Base-by-base conservation (phyloP, 176 grass and related monocot species). In the Hsuehochloa calcarea region DNA sequence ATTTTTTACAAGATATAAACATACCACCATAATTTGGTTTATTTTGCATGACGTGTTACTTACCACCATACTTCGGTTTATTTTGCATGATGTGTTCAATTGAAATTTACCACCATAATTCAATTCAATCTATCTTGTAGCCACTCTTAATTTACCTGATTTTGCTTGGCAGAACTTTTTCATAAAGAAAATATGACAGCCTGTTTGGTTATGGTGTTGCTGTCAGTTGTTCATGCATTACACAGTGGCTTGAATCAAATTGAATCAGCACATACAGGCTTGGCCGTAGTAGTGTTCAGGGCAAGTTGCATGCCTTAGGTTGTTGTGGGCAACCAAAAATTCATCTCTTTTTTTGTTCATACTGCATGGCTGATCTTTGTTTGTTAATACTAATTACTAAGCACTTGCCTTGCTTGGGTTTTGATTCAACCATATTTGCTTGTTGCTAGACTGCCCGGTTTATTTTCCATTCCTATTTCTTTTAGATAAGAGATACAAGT, bases 401-500 rank as follows among this genome's bases (percentile, higher is more conserved):
- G 35, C 8, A 64, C 75, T 31, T 74, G 12, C 40, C n/a, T 19
- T 22, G 27, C 46, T 70, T 3, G 29, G 38, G 50, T 45, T 75
- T 75, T 75, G 25, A 66, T 80, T 74, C 22, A 58, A 75, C 49
- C 50, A 67, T 46, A 56, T 89, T 85, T 77, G 54, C 62, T 81
- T 70, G 12, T 22, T 17, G 1, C 22, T 80, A 52, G 44, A 43
- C 52, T 55, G 5, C 9, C 0, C 38, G 64, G 13, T 46, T 86
- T 66, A 80, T 68, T 89, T 69, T 63, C 0, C 9, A 4, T 68
- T 83, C 37, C 40, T 65, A 85, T 87, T 59, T 60, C 49, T 82
- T 75, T 58, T 52, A 94, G 93, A 89, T 94, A 86, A 88, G 88
- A 77, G 93, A 95, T 81, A 92, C 93, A 34, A 95, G 93, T 58